phyloP scores from a whole-genome alignment of 2,329 filamentous ascomycete species.

The Xylaria sp. region DNA sequence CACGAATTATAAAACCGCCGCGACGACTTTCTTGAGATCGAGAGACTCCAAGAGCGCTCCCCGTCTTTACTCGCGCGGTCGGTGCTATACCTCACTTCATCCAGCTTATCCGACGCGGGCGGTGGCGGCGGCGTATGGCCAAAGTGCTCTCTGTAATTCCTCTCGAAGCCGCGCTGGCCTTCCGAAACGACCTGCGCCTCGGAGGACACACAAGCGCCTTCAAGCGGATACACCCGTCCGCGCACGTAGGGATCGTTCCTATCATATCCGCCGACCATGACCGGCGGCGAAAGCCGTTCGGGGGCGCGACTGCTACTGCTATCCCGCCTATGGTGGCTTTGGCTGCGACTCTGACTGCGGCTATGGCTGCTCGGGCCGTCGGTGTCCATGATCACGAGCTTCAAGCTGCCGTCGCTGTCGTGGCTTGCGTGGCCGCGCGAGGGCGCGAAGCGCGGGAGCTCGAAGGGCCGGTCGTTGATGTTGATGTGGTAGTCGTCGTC shows the following conservation, averaged over 20 bases:
- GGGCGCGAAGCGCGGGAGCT: constrained; percentile 5
- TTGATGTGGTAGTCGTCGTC: background rate
- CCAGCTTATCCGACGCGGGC: constrained; percentile 4
- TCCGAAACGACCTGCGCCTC: constrained; percentile 36
- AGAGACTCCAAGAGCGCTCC: constrained; percentile 8
- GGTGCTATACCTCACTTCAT: background rate
- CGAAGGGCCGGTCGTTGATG: too few species aligned
- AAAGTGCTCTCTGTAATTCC: constrained; percentile 33
- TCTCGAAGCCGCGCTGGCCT: constrained; percentile 36
- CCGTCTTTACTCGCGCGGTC: constrained; percentile 11
- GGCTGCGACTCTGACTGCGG: background rate
- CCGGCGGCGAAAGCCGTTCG: background rate
- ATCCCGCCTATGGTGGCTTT: background rate
- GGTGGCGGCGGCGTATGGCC: background rate
- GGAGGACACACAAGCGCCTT: constrained; percentile 14
- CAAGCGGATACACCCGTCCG: constrained; percentile 31
- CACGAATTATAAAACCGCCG: constrained; percentile 4
- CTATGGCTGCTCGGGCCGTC: constrained; percentile 8
- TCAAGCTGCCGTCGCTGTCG: constrained; percentile 27
- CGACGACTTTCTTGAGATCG: constrained; percentile 22
- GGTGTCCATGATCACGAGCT: constrained; percentile 21
- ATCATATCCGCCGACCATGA: constrained; percentile 20
- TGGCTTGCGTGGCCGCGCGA: too few species aligned
- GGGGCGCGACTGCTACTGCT: background rate
- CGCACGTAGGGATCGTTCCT: constrained; percentile 31